phyloP scores from a whole-genome alignment of 2,329 filamentous ascomycete genomes.

The Talaromyces sp. region DNA sequence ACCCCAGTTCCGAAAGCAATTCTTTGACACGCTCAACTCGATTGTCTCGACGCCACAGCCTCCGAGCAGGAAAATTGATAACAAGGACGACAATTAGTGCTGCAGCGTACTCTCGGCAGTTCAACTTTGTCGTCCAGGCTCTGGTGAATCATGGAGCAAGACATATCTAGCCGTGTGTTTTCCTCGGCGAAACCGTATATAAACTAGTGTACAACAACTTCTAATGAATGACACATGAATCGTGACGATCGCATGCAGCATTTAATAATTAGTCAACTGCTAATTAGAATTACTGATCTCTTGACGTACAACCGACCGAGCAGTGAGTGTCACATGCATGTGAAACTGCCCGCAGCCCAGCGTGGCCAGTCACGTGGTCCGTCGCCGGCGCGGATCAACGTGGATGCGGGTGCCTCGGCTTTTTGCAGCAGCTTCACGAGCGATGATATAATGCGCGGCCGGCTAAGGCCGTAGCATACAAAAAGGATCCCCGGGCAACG shows the following conservation, averaged over 20 bases:
- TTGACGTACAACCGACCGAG: background rate
- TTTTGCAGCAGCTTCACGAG: conserved; percentile 10
- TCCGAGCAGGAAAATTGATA: conserved; percentile 14
- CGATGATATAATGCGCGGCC: conserved; percentile 7
- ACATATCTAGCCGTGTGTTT: background rate
- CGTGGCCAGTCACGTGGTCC: background rate
- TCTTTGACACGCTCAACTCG: conserved; percentile 27
- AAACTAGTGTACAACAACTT: background rate
- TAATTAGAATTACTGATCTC: background rate
- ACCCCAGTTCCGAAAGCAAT: conserved; percentile 26
- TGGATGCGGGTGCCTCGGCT: conserved; percentile 28
- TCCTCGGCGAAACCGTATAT: background rate
- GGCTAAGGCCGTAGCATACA: conserved; percentile 9
- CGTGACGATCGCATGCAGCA: background rate
- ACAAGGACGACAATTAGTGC: background rate
- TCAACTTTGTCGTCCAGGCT: background rate
- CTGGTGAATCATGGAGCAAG: background rate
- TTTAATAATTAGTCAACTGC: background rate
- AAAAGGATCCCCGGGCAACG: conserved; percentile 4
- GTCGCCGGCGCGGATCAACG: conserved; percentile 14
- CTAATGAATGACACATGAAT: background rate
- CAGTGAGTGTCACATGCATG: background rate
- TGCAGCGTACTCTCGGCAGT: background rate
- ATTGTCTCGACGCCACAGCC: conserved; percentile 29
- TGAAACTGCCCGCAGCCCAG: background rate